These are phyloP conservation scores for Pichia pseudocactophila DNA, from an alignment of 805 yeast genomes.

Conservation along the genomic window DNA sequence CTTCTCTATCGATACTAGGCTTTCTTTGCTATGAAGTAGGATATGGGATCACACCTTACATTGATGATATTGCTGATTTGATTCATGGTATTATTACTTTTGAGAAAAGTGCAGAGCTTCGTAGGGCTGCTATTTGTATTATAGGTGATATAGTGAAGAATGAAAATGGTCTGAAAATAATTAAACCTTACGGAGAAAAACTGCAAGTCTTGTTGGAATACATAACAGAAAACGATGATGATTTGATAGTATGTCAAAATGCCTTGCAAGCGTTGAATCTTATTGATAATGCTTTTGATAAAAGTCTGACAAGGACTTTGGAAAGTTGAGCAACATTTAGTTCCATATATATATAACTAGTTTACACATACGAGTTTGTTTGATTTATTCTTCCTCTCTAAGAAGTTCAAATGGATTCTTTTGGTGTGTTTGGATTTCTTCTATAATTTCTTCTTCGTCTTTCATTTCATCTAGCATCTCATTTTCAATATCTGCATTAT, in stretches of 20 bases:
- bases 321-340: neutral
- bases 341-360: neutral
- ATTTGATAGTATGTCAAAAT: constrained; percentile 52
- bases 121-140: constrained; percentile 68
- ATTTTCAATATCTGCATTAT: constrained; percentile 11
- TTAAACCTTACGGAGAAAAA: constrained; percentile 38
- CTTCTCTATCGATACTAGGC: constrained; percentile 83
- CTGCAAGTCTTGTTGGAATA: constrained; percentile 37
- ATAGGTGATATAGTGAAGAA: constrained; percentile 50
- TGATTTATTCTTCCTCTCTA: constrained; percentile 17
- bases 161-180: constrained; percentile 36
- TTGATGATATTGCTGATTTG: constrained; percentile 62
- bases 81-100: constrained; percentile 62
- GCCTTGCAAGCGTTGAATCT: constrained; percentile 31
- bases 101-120: constrained; percentile 42
- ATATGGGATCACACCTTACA: constrained; percentile 39
- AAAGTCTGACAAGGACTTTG: constrained; percentile 3
- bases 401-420: constrained; percentile 22
- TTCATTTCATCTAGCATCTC: constrained; percentile 12
- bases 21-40: constrained; percentile 39
- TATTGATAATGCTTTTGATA: constrained; percentile 22
- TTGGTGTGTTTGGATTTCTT: constrained; percentile 6
- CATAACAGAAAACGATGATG: constrained; percentile 40
- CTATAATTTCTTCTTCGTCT: constrained; percentile 11
- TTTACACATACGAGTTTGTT: neutral